Percentiles rank a stretch among this genome's conserved stretches.
phyloP scores from a whole-genome alignment of 345 rosid genomes.

The Hypericum perforatum region DNA sequence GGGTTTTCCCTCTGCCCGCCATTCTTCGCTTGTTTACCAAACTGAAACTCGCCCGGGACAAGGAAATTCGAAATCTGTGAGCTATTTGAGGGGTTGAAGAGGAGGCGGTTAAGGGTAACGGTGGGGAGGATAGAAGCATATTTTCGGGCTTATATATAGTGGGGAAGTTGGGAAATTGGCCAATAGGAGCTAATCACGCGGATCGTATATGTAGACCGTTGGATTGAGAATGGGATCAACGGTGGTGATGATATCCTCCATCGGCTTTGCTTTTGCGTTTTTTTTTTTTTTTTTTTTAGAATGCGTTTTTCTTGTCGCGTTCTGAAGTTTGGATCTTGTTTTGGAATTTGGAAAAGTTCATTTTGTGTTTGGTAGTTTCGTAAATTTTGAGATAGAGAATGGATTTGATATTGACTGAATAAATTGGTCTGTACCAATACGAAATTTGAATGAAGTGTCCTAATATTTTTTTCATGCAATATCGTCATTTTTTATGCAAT shows the following conservation, averaged over 20 bases:
- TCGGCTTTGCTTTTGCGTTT: no score
- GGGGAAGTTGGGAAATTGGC: constrained; percentile 5
- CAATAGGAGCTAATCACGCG: constrained; percentile 30
- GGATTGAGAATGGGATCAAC: constrained; percentile 15
- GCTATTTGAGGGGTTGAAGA: neutral
- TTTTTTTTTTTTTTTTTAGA: no score
- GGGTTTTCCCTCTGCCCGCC: constrained; percentile 2
- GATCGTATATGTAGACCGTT: constrained; percentile 22
- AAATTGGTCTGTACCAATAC: no score
- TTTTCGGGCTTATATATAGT: constrained; percentile 14
- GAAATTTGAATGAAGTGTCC: no score
- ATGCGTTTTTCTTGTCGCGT: no score
- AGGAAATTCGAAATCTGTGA: neutral
- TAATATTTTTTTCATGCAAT: no score
- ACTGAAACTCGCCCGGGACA: neutral
- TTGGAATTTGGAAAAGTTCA: no score
- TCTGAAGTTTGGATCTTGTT: no score
- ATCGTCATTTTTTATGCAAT: no score
- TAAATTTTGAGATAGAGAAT: no score
- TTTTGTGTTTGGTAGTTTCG: no score
- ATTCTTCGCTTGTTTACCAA: neutral
- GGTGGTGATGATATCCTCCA: constrained; percentile 18
- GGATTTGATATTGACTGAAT: no score
- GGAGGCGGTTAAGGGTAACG: neutral
- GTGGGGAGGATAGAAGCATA: neutral